These are phyloP conservation scores for Aspergillus fijiensis DNA, from an alignment of 2,329 filamentous ascomycete genomes.

Conservation along the genomic window DNA sequence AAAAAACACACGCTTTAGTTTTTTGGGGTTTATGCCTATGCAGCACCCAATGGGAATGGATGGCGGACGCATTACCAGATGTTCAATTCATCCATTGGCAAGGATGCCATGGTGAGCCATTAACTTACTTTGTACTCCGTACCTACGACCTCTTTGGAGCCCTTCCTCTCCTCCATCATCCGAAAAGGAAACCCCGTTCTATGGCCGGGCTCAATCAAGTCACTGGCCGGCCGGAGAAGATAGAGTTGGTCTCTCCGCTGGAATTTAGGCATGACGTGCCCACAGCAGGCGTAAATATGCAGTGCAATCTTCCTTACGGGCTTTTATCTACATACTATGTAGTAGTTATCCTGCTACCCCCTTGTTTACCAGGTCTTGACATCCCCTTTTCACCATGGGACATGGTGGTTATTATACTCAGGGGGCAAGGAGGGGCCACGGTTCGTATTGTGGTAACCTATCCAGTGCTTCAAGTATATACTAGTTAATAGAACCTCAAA, in stretches of 20 bases:
- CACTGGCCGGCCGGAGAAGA: not conserved
- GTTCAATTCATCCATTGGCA: slow-evolving; percentile 2
- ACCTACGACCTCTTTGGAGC: not conserved
- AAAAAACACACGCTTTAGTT: not conserved
- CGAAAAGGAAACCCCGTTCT: not conserved
- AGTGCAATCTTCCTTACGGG: not conserved
- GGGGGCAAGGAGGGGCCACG: not conserved
- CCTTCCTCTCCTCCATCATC: not conserved
- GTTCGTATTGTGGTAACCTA: not conserved
- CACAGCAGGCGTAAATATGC: not conserved
- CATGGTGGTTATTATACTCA: not conserved
- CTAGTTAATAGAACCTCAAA: not conserved
- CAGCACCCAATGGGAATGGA: slow-evolving; percentile 1
- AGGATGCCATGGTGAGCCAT: not conserved
- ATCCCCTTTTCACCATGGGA: not conserved
- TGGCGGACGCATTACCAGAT: not conserved
- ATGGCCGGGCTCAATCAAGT: not conserved
- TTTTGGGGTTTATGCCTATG: not conserved
- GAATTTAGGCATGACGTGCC: not conserved
- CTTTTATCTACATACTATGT: not conserved
- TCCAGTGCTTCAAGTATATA: not conserved
- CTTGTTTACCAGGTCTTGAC: not conserved
- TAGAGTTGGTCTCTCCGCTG: not conserved
- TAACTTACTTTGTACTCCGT: not conserved
- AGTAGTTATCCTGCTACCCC: not conserved